Evolutionary conservation across 2,329 filamentous ascomycete species (phyloP).

Genomic region (Davidsoniella australis): DNA sequence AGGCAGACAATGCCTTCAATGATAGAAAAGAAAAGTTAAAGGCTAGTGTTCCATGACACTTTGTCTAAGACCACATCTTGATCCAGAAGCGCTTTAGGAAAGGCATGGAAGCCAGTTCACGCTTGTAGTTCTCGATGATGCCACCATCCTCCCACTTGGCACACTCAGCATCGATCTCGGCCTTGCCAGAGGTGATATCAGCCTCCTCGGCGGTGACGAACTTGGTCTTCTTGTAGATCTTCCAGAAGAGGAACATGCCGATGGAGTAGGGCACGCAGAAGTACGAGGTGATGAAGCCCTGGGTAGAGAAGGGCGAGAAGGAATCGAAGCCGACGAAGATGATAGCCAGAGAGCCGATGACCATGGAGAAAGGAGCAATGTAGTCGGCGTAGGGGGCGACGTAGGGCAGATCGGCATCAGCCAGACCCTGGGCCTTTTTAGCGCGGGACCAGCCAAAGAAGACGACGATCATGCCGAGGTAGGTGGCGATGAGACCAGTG

Average conservation of each 20-base stretch:
- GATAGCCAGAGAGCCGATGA: conserved; percentile 30
- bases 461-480: conserved; percentile 33
- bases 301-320: conserved; percentile 32
- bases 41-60: not conserved
- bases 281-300: conserved; percentile 29
- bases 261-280: conserved; percentile 35
- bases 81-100: conserved; percentile 23
- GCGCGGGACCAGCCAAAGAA: conserved; percentile 34
- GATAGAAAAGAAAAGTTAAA: not conserved
- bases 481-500: conserved; percentile 43
- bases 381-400: conserved; percentile 22
- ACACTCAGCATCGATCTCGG: conserved; percentile 44
- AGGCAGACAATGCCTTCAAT: not conserved
- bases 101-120: conserved; percentile 21
- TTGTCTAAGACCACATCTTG: conserved; percentile 21
- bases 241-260: conserved; percentile 47
- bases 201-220: conserved; percentile 36
- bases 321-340: conserved; percentile 40
- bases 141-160: conserved; percentile 27
- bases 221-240: conserved; percentile 44
- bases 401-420: conserved; percentile 32
- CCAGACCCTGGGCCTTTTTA: conserved; percentile 32
- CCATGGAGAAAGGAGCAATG: conserved; percentile 20
- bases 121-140: conserved; percentile 27
- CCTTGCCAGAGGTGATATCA: conserved; percentile 44